These are phyloP conservation scores for Aquilaria malaccensis DNA, from an alignment of 345 rosid genomes.

Conservation along the genomic window DNA sequence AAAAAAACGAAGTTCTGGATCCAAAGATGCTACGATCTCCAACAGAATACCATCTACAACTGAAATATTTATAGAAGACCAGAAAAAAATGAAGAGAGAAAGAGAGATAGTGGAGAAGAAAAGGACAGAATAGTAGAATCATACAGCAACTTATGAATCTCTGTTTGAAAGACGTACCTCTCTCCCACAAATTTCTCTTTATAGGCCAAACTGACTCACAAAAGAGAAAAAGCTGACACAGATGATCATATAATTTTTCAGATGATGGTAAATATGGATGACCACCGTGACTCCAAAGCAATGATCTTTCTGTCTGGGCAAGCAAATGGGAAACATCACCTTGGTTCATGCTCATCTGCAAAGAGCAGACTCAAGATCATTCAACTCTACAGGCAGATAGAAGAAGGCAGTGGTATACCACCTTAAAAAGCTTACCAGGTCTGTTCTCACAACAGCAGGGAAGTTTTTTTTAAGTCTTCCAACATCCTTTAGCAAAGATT, in stretches of 20 bases:
- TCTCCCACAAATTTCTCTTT: slow-evolving; percentile 24
- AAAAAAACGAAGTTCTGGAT: slow-evolving; percentile 54
- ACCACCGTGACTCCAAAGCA: slow-evolving; percentile 90
- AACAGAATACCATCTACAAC: slow-evolving; percentile 35
- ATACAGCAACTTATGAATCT: slow-evolving; percentile 5
- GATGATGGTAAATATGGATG: slow-evolving; percentile 75
- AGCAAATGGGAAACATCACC: slow-evolving; percentile 32
- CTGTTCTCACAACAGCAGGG: slow-evolving; percentile 41
- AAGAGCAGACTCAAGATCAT: slow-evolving; percentile 16
- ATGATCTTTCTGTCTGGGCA: slow-evolving; percentile 45
- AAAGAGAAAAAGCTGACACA: slow-evolving; percentile 43
- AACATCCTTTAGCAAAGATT: slow-evolving; percentile 54
- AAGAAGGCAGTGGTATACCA: neutral
- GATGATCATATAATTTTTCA: slow-evolving; percentile 40
- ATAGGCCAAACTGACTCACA: slow-evolving; percentile 64
- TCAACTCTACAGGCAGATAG: slow-evolving; percentile 9
- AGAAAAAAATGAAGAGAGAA: slow-evolving; percentile 11
- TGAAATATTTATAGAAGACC: slow-evolving; percentile 11
- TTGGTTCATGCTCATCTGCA: slow-evolving; percentile 49
- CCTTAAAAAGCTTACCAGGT: slow-evolving; percentile 41
- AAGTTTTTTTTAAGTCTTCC: slow-evolving; percentile 39
- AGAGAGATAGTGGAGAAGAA: slow-evolving; percentile 4
- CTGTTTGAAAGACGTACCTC: slow-evolving; percentile 35
- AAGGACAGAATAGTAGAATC: slow-evolving; percentile 9
- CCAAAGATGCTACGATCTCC: slow-evolving; percentile 36